A percentile compares a stretch with the other conserved stretches of the same genome.
Evolutionary conservation across 2,329 filamentous ascomycete genomes (phyloP).

Genomic region (Truncatella angustata): DNA sequence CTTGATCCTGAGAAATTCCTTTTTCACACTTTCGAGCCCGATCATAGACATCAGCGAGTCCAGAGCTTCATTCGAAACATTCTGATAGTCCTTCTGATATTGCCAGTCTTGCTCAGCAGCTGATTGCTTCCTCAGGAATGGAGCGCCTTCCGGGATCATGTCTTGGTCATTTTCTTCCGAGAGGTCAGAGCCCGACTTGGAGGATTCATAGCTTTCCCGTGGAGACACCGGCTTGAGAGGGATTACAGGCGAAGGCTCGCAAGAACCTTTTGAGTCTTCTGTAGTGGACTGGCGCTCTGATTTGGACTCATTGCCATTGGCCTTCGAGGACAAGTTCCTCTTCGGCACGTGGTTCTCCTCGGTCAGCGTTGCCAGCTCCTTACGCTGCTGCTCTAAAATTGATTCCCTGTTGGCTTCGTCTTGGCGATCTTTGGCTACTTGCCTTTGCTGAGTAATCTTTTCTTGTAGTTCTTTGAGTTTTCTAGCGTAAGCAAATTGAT

Average conservation of each 20-base stretch:
- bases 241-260: no score
- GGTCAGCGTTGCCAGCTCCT: constrained; percentile 43
- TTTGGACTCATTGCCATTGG: no score
- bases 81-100: not conserved
- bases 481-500: constrained; percentile 41
- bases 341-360: constrained; percentile 13
- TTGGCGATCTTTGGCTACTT: constrained; percentile 36
- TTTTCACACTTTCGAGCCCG: constrained; percentile 69
- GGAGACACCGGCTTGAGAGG: no score
- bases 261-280: no score
- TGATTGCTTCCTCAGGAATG: not conserved
- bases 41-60: constrained; percentile 69
- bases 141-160: constrained; percentile 12
- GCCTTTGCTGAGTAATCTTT: constrained; percentile 49
- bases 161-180: not conserved
- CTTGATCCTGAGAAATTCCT: constrained; percentile 62
- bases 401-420: constrained; percentile 44
- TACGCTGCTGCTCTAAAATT: constrained; percentile 41
- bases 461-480: constrained; percentile 47
- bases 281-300: no score
- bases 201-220: no score
- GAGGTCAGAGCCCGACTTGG: not conserved
- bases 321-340: not conserved
- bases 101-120: not conserved
- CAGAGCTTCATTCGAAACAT: constrained; percentile 48